Percentiles rank a stretch among this genome's conserved stretches.
Conservation (phyloP, 164 flowering plant species). For the Cinnamomum chago region DNA sequence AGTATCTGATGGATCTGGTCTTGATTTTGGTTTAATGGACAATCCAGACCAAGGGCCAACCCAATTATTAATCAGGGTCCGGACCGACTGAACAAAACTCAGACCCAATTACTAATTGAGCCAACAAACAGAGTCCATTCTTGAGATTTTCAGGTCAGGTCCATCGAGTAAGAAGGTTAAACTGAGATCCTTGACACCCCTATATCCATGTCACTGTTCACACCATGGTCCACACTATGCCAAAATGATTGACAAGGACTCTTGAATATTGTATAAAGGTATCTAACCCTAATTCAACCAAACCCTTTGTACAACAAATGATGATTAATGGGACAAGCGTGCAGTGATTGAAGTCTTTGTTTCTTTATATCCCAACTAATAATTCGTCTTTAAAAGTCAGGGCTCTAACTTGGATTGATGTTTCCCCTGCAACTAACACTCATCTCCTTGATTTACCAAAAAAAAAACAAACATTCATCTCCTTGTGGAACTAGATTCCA, state of each 20-base stretch:
- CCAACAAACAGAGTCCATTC: too few species aligned
- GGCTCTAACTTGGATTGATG: neutral
- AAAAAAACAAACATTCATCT: neutral
- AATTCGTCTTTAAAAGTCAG: neutral
- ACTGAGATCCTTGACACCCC: too few species aligned
- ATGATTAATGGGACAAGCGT: neutral
- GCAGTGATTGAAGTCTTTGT: neutral
- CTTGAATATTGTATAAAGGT: neutral
- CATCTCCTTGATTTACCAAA: too few species aligned
- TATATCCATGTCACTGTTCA: too few species aligned
- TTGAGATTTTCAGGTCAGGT: too few species aligned
- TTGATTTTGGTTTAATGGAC: too few species aligned
- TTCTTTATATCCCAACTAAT: neutral
- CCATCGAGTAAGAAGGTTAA: too few species aligned
- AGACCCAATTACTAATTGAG: too few species aligned
- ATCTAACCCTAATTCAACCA: neutral
- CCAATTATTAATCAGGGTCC: too few species aligned
- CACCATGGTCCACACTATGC: neutral
- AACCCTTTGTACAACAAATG: neutral
- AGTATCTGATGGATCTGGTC: too few species aligned
- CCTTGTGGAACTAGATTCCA: neutral
- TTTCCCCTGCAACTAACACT: neutral
- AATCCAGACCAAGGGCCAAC: too few species aligned
- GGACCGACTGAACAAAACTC: too few species aligned
- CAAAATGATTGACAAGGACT: neutral